Base-by-base conservation (phyloP, 2,329 filamentous ascomycete genomes). In the Clathrospora elynae region DNA sequence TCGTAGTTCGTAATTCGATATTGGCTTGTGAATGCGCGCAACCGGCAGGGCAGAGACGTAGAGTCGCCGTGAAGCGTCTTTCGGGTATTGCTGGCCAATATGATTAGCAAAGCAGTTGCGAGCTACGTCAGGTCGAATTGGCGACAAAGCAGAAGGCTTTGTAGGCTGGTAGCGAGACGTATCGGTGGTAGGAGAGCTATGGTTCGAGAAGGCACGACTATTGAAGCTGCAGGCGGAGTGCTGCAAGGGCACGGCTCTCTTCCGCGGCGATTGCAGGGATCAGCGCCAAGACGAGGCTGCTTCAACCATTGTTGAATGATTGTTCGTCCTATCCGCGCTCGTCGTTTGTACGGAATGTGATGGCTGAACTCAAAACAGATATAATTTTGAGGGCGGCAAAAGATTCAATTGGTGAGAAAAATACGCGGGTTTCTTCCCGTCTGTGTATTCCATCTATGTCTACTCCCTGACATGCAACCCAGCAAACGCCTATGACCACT, bases 181-280 rank as follows among this genome's bases (percentile, higher is more conserved):
- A 10, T 4, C n/a, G 37, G 16, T 11, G 31, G 22, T 18, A 35
- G 29, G 19, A 17, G 25, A 39, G 35, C 16, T 37, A 25, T 44
- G 34, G 35, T 49, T 25, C 12, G 32, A 44, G 31, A 32, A 44
- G 16, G 26, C 23, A n/a, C 37, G 35, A 16, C 32, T 13, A 35
- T 45, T 23, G 49, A 37, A 41, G 44, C 47, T 45, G n/a, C n/a
- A n/a, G n/a, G n/a, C n/a, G 18, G 38, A 42, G 19, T 23, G 16
- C 34, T 38, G 43, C 43, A 32, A 32, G 37, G 36, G 42, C 37
- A 36, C 40, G 49, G 43, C 46, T 46, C 51, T 46, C 49, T 55
- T 39, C 51, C 49, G 51, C 49, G 51, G 51, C 49, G 51, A 52
- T 35, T 8, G 25, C 48, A 45, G 39, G 48, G 44, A 34, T 51